Conservation (phyloP, 805 yeast genomes). For the Candida broadrunensis region DNA sequence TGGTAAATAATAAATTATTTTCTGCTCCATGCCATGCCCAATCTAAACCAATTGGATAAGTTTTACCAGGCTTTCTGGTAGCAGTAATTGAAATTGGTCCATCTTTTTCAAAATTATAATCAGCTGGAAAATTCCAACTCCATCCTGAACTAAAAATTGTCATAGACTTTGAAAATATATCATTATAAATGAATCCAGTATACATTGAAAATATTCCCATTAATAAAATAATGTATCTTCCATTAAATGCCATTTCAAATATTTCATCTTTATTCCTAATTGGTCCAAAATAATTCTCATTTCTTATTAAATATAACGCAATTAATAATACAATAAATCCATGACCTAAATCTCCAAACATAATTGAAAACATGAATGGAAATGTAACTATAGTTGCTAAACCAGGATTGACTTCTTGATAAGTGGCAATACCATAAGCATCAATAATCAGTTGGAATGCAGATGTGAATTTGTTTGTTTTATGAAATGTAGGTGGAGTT, state of each 20-base stretch:
- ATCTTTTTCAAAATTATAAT: conserved; percentile 59
- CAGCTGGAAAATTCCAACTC: conserved; percentile 69
- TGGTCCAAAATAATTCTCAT: conserved; percentile 49
- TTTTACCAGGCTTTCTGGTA: conserved; percentile 38
- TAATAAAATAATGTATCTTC: conserved; percentile 63
- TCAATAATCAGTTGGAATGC: conserved; percentile 72
- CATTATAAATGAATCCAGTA: conserved; percentile 73
- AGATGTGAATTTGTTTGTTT: conserved; percentile 63
- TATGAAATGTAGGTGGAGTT: conserved; percentile 71
- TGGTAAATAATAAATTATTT: conserved; percentile 63
- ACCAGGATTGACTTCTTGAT: conserved; percentile 74
- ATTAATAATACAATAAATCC: conserved; percentile 62
- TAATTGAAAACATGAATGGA: conserved; percentile 80
- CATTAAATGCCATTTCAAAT: conserved; percentile 72
- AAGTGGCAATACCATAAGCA: conserved; percentile 76
- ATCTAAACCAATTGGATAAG: conserved; percentile 64
- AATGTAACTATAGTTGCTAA: conserved; percentile 71
- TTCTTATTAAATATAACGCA: conserved; percentile 51
- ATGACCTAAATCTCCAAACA: conserved; percentile 83
- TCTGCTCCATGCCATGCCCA: conserved; percentile 82
- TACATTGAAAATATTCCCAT: conserved; percentile 76
- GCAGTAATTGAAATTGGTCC: conserved; percentile 53
- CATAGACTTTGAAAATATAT: conserved; percentile 68
- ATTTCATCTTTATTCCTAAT: conserved; percentile 67
- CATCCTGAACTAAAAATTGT: conserved; percentile 68